Evolutionary conservation across 768 basidiomycete species (phyloP).

Genomic region (Boletellus sp.): DNA sequence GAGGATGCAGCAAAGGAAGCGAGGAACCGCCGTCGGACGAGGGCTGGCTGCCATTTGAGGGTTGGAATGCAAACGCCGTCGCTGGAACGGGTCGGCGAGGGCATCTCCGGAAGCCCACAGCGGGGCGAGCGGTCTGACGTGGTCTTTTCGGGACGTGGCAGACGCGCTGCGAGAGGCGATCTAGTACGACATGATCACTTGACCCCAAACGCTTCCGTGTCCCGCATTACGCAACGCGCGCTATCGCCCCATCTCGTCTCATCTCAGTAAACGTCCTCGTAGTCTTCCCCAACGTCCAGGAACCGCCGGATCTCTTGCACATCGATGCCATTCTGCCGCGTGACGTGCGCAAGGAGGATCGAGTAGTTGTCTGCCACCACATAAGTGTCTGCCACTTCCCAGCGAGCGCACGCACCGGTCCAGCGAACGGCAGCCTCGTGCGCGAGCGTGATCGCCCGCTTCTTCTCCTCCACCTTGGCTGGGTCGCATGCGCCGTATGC

Average conservation of each 20-base stretch:
- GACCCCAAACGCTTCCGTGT: slow-evolving; percentile 7
- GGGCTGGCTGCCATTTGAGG: slow-evolving; percentile 7
- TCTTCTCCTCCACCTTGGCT: slow-evolving; percentile 71
- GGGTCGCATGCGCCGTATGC: slow-evolving; percentile 87
- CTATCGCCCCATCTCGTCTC: too few relatives aligned
- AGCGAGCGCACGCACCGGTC: slow-evolving; percentile 67
- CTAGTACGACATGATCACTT: neutral
- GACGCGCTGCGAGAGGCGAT: neutral
- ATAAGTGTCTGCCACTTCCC: slow-evolving; percentile 1
- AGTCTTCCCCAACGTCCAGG: slow-evolving; percentile 66
- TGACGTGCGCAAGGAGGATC: slow-evolving; percentile 61
- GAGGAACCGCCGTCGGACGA: neutral
- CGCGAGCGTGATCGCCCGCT: slow-evolving; percentile 65
- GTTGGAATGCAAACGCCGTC: slow-evolving; percentile 19
- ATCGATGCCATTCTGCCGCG: slow-evolving; percentile 55
- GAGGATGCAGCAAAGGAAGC: slow-evolving; percentile 3
- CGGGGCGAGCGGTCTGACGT: slow-evolving; percentile 11
- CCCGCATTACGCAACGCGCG: slow-evolving; percentile 17
- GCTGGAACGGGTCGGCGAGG: neutral
- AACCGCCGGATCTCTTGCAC: slow-evolving; percentile 61
- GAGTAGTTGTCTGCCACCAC: slow-evolving; percentile 60
- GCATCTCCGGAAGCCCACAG: slow-evolving; percentile 11
- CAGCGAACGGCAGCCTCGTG: slow-evolving; percentile 83
- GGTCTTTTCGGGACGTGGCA: slow-evolving; percentile 22
- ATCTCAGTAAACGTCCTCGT: slow-evolving; percentile 62